Base-by-base conservation (phyloP, 257 asterid genomes). In the Capsicum baccatum region DNA sequence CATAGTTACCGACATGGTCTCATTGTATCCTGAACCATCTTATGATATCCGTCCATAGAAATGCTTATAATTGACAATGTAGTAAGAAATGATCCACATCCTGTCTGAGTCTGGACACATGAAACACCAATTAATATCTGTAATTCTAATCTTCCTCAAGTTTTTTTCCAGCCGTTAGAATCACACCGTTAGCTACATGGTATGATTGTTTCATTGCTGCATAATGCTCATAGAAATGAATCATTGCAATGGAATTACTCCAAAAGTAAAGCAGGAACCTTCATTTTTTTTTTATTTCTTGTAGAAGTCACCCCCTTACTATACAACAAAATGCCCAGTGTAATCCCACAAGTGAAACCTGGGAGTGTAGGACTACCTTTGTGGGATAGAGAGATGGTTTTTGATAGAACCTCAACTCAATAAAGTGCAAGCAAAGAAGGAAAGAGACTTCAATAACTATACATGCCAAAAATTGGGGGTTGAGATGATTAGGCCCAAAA, bases 1-100 rank as follows among this genome's bases (percentile, higher is more conserved):
- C 74, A 67, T 19, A 35, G 48, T 35, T 35, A 12, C 50, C 6
- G 17, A 66, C 73, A 66, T 66, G 47, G 48, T 66, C 10, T 26
- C 47, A 66, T 66, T 66, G 73, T 66, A 66, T 26, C 71, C 73
- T 0, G 47, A 66, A 33, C 47, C 47, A 35, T 13, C 73, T 66
- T 66, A 66, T 10, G 57, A 54, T 54, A 10, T 54, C 15, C 57
- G 5, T 10, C 17, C 59, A 13, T 13, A 13, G 59, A 55, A 1
- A 16, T 55, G 59, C 59, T 55, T 13, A 6, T 55, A 55, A 17
- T 16, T 13, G 59, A 55, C 59, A 55, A 13, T 55, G 59, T 13
- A 55, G 59, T 55, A 55, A 35, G 50, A 67, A 67, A 67, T 35
- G 21, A 16, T 66, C n/a, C 71, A 64, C 71, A 64, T 64, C 71